Evolutionary conservation across 176 grass and related monocot genomes (phyloP).

Genomic region (Musa acuminata): DNA sequence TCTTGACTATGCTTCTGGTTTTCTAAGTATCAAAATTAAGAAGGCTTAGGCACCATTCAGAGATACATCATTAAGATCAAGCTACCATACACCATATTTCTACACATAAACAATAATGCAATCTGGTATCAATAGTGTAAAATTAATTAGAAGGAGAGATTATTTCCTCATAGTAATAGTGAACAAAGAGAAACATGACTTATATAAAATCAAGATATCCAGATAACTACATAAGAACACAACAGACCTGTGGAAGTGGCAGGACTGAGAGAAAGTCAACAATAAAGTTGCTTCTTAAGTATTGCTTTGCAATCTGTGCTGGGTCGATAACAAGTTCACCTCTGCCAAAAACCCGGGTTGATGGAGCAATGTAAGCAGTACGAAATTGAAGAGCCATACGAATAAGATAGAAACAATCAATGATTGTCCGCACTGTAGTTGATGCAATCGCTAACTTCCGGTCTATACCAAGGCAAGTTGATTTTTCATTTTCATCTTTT

Average conservation of each 20-base stretch:
- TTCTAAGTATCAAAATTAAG: neutral
- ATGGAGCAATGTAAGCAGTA: slow-evolving; percentile 79
- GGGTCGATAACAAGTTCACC: slow-evolving; percentile 90
- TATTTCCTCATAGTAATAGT: neutral
- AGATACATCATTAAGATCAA: neutral
- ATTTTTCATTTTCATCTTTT: slow-evolving; percentile 28
- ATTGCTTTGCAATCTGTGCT: slow-evolving; percentile 58
- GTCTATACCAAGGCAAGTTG: slow-evolving; percentile 74
- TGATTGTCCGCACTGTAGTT: slow-evolving; percentile 45
- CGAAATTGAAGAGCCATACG: slow-evolving; percentile 92
- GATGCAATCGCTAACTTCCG: slow-evolving; percentile 34
- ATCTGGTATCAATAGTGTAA: neutral
- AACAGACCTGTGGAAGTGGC: slow-evolving; percentile 65
- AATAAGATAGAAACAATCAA: slow-evolving; percentile 67
- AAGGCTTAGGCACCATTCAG: neutral
- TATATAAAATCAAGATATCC: neutral
- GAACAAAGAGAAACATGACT: no score
- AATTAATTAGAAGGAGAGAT: neutral
- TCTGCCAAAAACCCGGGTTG: slow-evolving; percentile 83
- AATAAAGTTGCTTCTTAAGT: slow-evolving; percentile 63
- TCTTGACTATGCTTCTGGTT: no score
- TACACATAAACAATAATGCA: neutral
- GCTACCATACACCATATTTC: neutral
- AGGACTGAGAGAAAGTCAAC: slow-evolving; percentile 60
- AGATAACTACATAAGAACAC: neutral